Conservation (phyloP, 1,284 basidiomycete species). For the Sanghuangporus sanghuang region DNA sequence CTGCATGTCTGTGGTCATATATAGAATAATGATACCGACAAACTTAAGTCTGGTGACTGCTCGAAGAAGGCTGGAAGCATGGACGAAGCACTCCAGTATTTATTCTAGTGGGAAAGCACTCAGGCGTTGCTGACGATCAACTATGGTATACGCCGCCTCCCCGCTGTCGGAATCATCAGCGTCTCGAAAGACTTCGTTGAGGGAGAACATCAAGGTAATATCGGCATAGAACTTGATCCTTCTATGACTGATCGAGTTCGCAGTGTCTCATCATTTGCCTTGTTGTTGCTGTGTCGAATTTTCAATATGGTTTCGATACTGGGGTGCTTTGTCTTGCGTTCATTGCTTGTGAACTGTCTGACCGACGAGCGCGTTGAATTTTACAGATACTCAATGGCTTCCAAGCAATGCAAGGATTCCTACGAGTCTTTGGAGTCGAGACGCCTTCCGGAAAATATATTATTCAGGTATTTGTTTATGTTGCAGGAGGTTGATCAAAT, state of each 20-base stretch:
- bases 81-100: not conserved
- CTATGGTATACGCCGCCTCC: not conserved
- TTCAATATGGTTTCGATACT: slow-evolving; percentile 20
- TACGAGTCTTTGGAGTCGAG: slow-evolving; percentile 15
- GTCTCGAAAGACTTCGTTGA: slow-evolving; percentile 4
- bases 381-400: slow-evolving; percentile 19
- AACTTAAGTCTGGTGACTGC: not conserved
- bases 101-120: not conserved
- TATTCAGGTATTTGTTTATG: slow-evolving; percentile 11
- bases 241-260: not conserved
- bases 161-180: not conserved
- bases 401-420: slow-evolving; percentile 21
- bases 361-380: not conserved
- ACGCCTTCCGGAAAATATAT: slow-evolving; percentile 4
- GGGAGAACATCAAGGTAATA: slow-evolving; percentile 6
- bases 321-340: not conserved
- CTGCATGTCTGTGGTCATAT: not conserved
- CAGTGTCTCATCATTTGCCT: slow-evolving; percentile 19
- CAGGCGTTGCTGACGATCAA: not conserved
- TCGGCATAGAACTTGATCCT: not conserved
- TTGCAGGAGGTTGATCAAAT: not conserved
- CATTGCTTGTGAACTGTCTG: not conserved
- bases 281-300: slow-evolving; percentile 17
- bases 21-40: not conserved
- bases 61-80: not conserved